These are phyloP conservation scores for Amauroascus niger DNA, from an alignment of 2,329 filamentous ascomycete species.

Conservation along the genomic window DNA sequence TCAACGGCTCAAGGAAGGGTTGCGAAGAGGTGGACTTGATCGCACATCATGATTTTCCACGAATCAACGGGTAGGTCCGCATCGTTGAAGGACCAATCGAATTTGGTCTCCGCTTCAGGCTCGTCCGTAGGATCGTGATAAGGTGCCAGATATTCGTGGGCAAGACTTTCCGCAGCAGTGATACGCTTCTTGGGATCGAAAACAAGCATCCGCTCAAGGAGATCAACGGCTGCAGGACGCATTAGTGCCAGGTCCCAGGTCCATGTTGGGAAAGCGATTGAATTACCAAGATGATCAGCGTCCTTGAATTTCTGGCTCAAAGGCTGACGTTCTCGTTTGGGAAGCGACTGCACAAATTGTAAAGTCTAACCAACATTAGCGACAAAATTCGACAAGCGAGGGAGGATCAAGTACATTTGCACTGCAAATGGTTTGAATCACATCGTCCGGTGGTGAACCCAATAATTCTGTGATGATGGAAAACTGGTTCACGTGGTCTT, in stretches of 20 bases:
- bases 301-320: slow-evolving; percentile 88
- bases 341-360: slow-evolving; percentile 92
- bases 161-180: slow-evolving; percentile 73
- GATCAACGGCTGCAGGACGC: slow-evolving; percentile 61
- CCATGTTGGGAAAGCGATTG: slow-evolving; percentile 10
- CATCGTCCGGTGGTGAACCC: slow-evolving; percentile 92
- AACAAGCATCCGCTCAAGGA: slow-evolving; percentile 93
- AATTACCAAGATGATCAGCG: slow-evolving; percentile 69
- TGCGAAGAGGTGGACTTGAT: background rate
- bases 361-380: slow-evolving; percentile 55
- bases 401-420: slow-evolving; percentile 62
- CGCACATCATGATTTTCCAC: slow-evolving; percentile 99
- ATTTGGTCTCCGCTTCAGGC: slow-evolving; percentile 90
- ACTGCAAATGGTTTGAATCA: slow-evolving; percentile 96
- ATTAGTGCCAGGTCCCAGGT: background rate
- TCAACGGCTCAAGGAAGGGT: background rate
- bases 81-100: slow-evolving; percentile 99
- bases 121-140: slow-evolving; percentile 98
- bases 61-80: slow-evolving; percentile 94
- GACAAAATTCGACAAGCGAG: background rate
- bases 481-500: slow-evolving; percentile 99
- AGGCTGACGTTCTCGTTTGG: slow-evolving; percentile 84
- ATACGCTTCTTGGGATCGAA: slow-evolving; percentile 97
- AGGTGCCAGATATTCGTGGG: slow-evolving; percentile 85
- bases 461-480: slow-evolving; percentile 98